These are phyloP conservation scores for Melaleuca alternifolia DNA, from an alignment of 345 rosid species.

Conservation along the genomic window DNA sequence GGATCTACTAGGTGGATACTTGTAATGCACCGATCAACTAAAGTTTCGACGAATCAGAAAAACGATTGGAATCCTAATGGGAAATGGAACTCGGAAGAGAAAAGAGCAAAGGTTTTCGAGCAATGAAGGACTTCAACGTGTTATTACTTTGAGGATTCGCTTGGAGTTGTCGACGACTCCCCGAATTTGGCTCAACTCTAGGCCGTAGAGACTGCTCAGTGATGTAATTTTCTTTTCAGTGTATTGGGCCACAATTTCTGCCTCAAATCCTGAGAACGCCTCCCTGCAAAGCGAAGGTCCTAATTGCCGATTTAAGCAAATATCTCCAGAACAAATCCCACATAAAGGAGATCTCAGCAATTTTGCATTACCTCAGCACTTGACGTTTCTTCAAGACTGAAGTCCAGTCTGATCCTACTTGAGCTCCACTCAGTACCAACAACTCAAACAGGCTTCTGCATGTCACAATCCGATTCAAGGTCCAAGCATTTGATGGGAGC, in stretches of 20 bases:
- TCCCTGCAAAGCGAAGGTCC: conserved; percentile 19
- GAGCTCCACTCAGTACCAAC: conserved; percentile 57
- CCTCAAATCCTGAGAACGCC: conserved; percentile 47
- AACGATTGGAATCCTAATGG: neutral
- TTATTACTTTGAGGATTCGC: conserved; percentile 39
- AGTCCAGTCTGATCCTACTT: conserved; percentile 75
- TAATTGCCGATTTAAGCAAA: neutral
- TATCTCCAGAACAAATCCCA: neutral
- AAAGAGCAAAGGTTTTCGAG: neutral
- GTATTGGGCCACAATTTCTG: conserved; percentile 30
- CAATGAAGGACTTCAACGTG: neutral
- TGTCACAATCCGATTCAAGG: neutral
- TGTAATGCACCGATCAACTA: neutral
- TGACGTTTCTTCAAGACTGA: conserved; percentile 57
- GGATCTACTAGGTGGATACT: neutral
- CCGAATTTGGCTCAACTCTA: conserved; percentile 42
- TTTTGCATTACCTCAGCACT: conserved; percentile 26
- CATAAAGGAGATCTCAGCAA: neutral
- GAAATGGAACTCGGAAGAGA: too few relatives aligned
- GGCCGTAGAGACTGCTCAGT: conserved; percentile 25
- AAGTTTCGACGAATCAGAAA: neutral
- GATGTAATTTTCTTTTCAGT: conserved; percentile 41
- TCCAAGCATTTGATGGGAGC: neutral
- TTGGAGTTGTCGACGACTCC: conserved; percentile 52
- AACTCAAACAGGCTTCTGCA: conserved; percentile 55